Percentiles rank a stretch among this genome's conserved stretches.
These are phyloP conservation scores for Sedum album DNA, from an alignment of 164 flowering plant species.

Conservation along the genomic window DNA sequence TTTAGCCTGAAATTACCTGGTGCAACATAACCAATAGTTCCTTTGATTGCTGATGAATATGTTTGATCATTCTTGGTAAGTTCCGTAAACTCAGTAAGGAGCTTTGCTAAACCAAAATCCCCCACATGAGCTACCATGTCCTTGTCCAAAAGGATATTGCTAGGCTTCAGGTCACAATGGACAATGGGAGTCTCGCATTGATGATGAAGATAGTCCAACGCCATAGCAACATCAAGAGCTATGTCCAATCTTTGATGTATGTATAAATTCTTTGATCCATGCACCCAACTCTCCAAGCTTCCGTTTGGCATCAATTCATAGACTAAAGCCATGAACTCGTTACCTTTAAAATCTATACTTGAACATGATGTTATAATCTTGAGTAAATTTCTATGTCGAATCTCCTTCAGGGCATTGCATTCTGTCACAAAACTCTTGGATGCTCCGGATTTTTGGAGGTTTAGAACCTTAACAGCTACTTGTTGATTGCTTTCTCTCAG, in stretches of 20 bases:
- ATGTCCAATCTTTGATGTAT: conserved; percentile 22
- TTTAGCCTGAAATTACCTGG: conserved; percentile 17
- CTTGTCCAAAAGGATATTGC: conserved; percentile 28
- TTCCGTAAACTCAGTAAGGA: neutral
- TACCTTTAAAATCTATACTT: conserved; percentile 22
- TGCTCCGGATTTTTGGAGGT: conserved; percentile 20
- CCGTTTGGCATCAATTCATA: conserved; percentile 24
- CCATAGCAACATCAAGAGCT: conserved; percentile 26
- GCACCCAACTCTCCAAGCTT: conserved; percentile 28
- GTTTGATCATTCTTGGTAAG: neutral
- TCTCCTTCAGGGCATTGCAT: conserved; percentile 20
- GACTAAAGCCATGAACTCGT: too few relatives aligned
- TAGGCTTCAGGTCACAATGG: conserved; percentile 31
- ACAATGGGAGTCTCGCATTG: conserved; percentile 10
- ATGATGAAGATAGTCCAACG: conserved; percentile 29
- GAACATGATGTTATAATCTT: conserved; percentile 25
- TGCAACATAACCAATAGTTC: conserved; percentile 19
- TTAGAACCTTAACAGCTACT: conserved; percentile 27
- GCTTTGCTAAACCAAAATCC: conserved; percentile 28
- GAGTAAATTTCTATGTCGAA: conserved; percentile 29
- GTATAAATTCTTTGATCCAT: conserved; percentile 11
- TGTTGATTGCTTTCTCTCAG: conserved; percentile 2
- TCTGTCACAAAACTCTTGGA: conserved; percentile 26
- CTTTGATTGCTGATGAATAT: conserved; percentile 12
- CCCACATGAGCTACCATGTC: conserved; percentile 24